Percentiles rank a stretch among this genome's conserved stretches.
Evolutionary conservation across 2,329 filamentous ascomycete genomes (phyloP).

Genomic region (Ascomycota sp.): DNA sequence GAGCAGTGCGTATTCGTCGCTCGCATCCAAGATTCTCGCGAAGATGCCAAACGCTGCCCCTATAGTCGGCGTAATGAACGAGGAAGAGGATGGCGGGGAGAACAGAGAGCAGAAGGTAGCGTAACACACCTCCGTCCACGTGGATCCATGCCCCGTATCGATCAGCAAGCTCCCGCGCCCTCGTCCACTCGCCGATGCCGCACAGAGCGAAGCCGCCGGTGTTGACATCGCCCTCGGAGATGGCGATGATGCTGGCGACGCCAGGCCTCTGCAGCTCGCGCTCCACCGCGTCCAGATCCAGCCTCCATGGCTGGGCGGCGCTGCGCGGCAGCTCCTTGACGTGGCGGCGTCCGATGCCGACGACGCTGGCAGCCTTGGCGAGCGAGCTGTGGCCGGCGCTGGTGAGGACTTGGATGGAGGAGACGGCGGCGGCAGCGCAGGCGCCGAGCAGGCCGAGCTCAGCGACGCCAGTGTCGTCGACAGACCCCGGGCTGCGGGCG

Average conservation of each 20-base stretch:
- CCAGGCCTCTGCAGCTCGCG: constrained; percentile 26
- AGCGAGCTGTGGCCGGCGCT: constrained; percentile 69
- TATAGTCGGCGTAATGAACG: no score
- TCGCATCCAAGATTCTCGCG: constrained; percentile 38
- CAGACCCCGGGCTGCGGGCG: not conserved
- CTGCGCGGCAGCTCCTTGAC: constrained; percentile 37
- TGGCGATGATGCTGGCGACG: constrained; percentile 48
- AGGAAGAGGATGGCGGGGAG: no score
- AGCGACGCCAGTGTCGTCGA: constrained; percentile 26
- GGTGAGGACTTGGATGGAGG: constrained; percentile 53
- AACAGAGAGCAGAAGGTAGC: no score
- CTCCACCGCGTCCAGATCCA: constrained; percentile 47
- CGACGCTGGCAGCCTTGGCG: constrained; percentile 57
- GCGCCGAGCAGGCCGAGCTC: constrained; percentile 48
- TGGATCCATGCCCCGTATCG: constrained; percentile 65
- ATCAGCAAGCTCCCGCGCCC: constrained; percentile 47
- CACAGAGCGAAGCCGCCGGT: constrained; percentile 54
- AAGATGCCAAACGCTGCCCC: constrained; percentile 58
- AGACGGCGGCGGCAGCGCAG: constrained; percentile 38
- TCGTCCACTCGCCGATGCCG: constrained; percentile 33
- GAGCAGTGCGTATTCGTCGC: constrained; percentile 30
- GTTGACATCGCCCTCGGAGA: constrained; percentile 83
- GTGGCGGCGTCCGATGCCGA: constrained; percentile 51
- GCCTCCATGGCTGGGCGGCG: constrained; percentile 36
- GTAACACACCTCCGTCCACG: constrained; percentile 45